Conservation (phyloP, 2,329 filamentous ascomycete genomes). For the Colletotrichum limetticola region DNA sequence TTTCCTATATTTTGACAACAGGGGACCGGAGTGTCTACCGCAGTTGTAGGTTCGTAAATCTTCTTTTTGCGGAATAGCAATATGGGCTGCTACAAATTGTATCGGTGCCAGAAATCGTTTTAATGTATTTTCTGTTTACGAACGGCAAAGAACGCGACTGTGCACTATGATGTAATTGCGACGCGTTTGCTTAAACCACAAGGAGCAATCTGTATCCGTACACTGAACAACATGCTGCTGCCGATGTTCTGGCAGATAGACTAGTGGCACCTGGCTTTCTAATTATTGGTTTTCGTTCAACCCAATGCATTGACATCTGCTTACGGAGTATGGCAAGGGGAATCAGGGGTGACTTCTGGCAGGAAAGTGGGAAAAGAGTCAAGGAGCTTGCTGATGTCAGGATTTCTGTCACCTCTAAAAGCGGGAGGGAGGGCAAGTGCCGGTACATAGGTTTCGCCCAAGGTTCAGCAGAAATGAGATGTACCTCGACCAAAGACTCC, state of each 20-base stretch:
- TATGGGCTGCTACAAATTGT: no score
- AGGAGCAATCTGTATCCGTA: no score
- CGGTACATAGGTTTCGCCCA: not conserved
- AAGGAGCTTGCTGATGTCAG: not conserved
- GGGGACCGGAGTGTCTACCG: no score
- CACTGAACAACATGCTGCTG: not conserved
- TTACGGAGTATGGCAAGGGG: not conserved
- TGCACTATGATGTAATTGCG: no score
- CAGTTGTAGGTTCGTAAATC: no score
- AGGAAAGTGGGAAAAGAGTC: not conserved
- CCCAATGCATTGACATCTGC: not conserved
- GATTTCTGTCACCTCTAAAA: not conserved
- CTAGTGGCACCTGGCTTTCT: not conserved
- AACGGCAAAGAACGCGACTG: no score
- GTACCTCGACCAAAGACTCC: not conserved
- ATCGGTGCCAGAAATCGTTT: no score
- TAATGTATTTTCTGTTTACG: no score
- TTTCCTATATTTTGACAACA: no score
- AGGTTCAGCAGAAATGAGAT: not conserved
- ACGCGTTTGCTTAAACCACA: no score
- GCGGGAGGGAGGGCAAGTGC: not conserved
- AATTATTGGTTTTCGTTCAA: not conserved
- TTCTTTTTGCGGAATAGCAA: no score
- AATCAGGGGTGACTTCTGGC: conserved; percentile 1
- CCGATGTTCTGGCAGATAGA: not conserved